phyloP scores from a whole-genome alignment of 345 rosid species.

The Cochlearia excelsa region DNA sequence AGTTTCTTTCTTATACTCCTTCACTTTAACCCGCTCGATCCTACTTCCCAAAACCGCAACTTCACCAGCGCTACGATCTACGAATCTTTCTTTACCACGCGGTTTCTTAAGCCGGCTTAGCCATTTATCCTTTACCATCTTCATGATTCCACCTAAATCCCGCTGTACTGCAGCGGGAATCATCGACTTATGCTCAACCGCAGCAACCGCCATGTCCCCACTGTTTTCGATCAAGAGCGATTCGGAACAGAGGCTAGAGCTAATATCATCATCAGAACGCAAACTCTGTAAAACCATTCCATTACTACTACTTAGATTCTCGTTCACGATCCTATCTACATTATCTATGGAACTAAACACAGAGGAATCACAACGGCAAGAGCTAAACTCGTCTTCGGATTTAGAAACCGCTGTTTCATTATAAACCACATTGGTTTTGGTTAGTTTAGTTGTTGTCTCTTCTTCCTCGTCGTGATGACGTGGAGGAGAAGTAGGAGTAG shows the following conservation, averaged over 20 bases:
- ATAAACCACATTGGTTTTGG: not conserved
- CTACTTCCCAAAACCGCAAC: constrained; percentile 33
- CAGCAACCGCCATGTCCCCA: not conserved
- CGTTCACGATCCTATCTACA: constrained; percentile 23
- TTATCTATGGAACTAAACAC: constrained; percentile 27
- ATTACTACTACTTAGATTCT: constrained; percentile 32
- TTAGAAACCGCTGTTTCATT: constrained; percentile 51
- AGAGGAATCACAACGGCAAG: constrained; percentile 42
- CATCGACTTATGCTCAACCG: constrained; percentile 11
- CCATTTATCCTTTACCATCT: constrained; percentile 60
- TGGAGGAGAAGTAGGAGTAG: too few species aligned
- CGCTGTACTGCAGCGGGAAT: constrained; percentile 10
- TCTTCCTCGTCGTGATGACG: too few species aligned
- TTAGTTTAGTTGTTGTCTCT: too few species aligned
- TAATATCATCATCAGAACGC: constrained; percentile 45
- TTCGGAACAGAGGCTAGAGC: constrained; percentile 44
- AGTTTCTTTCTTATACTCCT: constrained; percentile 48
- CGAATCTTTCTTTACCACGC: constrained; percentile 26
- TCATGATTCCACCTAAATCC: constrained; percentile 33
- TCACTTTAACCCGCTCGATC: constrained; percentile 67
- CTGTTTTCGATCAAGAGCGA: constrained; percentile 29
- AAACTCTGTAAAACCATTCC: constrained; percentile 52
- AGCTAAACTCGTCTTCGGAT: constrained; percentile 55
- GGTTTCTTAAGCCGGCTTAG: constrained; percentile 48
- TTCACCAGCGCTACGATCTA: constrained; percentile 24